A percentile compares a stretch with the other conserved stretches of the same genome.
Evolutionary conservation across 202 grass and related monocot species (phyloP).

Genomic region (Panicum hallii): DNA sequence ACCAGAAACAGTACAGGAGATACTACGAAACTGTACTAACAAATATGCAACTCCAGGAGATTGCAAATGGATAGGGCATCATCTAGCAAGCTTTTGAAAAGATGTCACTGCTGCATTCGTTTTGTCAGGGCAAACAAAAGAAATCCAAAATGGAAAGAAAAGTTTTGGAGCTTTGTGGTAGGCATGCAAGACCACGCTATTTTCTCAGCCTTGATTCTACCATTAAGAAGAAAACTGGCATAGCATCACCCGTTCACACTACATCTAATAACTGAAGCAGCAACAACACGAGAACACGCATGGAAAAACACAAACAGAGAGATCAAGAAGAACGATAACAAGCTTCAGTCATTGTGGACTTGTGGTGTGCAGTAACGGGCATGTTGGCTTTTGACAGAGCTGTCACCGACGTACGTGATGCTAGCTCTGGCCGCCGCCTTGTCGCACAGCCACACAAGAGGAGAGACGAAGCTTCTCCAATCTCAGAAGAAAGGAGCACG

Average conservation of each 20-base stretch:
- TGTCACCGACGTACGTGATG: neutral
- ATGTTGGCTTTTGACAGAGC: neutral
- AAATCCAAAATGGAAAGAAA: neutral
- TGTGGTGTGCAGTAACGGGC: neutral
- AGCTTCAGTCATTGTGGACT: neutral
- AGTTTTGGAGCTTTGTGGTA: conserved; percentile 11
- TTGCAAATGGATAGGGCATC: neutral
- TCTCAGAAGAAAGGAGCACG: neutral
- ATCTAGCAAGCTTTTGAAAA: neutral
- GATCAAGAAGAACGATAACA: neutral
- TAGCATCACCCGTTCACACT: neutral
- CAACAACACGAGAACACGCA: neutral
- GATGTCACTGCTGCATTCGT: neutral
- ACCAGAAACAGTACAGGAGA: neutral
- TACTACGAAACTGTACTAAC: neutral
- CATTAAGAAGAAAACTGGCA: neutral
- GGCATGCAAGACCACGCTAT: neutral
- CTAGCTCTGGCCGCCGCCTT: too few relatives aligned
- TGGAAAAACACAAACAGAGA: neutral
- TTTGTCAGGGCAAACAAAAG: neutral
- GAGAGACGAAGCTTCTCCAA: neutral
- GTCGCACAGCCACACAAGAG: neutral
- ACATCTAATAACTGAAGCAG: neutral
- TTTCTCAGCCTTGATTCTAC: conserved; percentile 15
- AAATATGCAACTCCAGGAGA: neutral